Base-by-base conservation (phyloP, 306 rosid species). In the Fagus crenata region DNA sequence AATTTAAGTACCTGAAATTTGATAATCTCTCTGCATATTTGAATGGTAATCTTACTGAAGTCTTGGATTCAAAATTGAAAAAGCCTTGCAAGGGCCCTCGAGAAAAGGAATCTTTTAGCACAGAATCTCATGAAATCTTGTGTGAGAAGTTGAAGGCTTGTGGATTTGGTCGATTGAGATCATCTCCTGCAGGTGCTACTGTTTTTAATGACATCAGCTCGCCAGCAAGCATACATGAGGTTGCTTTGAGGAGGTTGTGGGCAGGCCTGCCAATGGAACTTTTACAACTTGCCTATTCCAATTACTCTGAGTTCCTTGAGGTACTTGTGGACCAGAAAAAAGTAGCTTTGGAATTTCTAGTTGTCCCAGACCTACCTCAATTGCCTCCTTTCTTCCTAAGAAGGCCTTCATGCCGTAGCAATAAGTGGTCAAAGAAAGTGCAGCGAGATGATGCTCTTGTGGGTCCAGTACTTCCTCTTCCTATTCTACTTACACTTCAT, bases 391-490 rank as follows among this genome's bases (percentile, higher is more conserved):
- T 92, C 80, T 73, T 88, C 76, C 73, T 82, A 80, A 85, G 96
- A 79, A 83, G 83, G 73, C 81, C 90, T 12, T 84, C 84, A 31
- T 65, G 59, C 65, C 85, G 85, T 81, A 68, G 83, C 81, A 85
- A 79, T 53, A 86, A 71, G 79, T 83, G 89, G 87, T 73, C 86
- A 49, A 15, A 31, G 36, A 83, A 86, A 75, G 83, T 80, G 40
- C 78, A 31, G 59, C 74, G n/a, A 37, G 41, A 36, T 74, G 86
- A 86, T 55, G 84, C 64, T 73, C 80, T 89, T 43, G 89, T 89
- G 31, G 94, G 97, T 85, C 97, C 97, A 56, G 77, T 85, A 67
- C 85, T 88, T 81, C 97, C 94, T 67, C 86, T 92, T 67, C 91
- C 94, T 69, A 53, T 85, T 77, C 79, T 89, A 59, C 86, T 85